Evolutionary conservation across 2,329 filamentous ascomycete genomes (phyloP).

Genomic region (Phyllosticta capitalensis): DNA sequence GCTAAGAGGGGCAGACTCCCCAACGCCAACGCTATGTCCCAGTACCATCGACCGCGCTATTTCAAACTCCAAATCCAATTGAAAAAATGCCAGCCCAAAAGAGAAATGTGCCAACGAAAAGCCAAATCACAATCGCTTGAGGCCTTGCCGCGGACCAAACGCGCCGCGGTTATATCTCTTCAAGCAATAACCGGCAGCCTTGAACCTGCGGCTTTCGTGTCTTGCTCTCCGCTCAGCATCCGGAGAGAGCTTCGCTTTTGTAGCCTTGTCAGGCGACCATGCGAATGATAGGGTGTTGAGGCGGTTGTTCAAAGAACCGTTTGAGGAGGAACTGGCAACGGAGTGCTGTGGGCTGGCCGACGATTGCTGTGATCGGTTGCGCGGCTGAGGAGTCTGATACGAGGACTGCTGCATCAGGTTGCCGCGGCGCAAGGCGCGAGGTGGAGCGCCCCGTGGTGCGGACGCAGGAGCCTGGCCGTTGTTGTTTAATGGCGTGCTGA

Average conservation of each 20-base stretch:
- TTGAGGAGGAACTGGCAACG: constrained; percentile 24
- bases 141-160: constrained; percentile 27
- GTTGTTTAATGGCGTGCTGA: constrained; percentile 8
- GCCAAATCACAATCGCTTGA: constrained; percentile 21
- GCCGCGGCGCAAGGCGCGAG: not conserved
- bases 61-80: not conserved
- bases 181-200: constrained; percentile 23
- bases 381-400: constrained; percentile 15
- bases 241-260: constrained; percentile 19
- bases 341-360: constrained; percentile 16
- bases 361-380: constrained; percentile 18
- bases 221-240: constrained; percentile 21
- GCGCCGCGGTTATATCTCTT: constrained; percentile 27
- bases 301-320: constrained; percentile 18
- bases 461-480: constrained; percentile 2
- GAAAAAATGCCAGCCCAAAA: not conserved
- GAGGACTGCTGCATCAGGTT: constrained; percentile 14
- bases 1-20: not conserved
- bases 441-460: constrained; percentile 1
- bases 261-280: constrained; percentile 14
- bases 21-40: constrained; percentile 8
- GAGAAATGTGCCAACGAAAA: not conserved
- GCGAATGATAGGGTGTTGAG: constrained; percentile 12
- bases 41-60: not conserved
- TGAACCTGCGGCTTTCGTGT: constrained; percentile 28